Conservation (phyloP, 371 early-diverging fungal species). For the Mucor plumbeus region DNA sequence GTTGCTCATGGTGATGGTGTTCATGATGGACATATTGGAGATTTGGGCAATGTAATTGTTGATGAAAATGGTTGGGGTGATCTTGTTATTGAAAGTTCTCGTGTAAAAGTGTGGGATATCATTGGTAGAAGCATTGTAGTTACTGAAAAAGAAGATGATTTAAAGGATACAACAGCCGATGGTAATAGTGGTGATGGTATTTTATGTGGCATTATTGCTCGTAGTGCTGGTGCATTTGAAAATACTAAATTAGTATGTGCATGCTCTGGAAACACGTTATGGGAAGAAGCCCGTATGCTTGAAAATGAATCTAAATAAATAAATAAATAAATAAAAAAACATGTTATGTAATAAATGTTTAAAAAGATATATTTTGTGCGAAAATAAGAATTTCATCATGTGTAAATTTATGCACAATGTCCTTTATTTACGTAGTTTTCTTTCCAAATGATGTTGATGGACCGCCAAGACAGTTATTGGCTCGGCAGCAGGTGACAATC, state of each 20-base stretch:
- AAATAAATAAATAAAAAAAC: no score
- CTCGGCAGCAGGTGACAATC: conserved; percentile 16
- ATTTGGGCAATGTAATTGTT: conserved; percentile 71
- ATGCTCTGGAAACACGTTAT: conserved; percentile 85
- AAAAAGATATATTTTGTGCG: no score
- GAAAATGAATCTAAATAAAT: conserved; percentile 20
- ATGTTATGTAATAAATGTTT: no score
- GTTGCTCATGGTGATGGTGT: conserved; percentile 58
- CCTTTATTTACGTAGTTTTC: conserved; percentile 11
- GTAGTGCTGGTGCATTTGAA: conserved; percentile 90
- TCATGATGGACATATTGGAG: conserved; percentile 64
- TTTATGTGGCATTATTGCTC: conserved; percentile 84
- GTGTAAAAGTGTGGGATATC: conserved; percentile 84
- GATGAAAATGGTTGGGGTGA: conserved; percentile 80
- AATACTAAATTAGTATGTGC: conserved; percentile 89
- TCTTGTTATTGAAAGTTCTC: conserved; percentile 70
- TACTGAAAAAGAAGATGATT: conserved; percentile 56
- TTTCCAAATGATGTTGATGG: background rate
- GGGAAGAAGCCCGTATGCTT: conserved; percentile 74
- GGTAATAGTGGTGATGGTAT: conserved; percentile 71
- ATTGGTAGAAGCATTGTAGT: conserved; percentile 88
- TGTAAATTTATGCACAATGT: background rate
- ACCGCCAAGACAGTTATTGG: conserved; percentile 17
- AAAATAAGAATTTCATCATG: background rate
- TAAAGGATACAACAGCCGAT: conserved; percentile 44